Percentiles rank a stretch among this genome's conserved stretches.
Evolutionary conservation across 1,284 basidiomycete genomes (phyloP).

Genomic region (Cystobasidiaceae sp.): DNA sequence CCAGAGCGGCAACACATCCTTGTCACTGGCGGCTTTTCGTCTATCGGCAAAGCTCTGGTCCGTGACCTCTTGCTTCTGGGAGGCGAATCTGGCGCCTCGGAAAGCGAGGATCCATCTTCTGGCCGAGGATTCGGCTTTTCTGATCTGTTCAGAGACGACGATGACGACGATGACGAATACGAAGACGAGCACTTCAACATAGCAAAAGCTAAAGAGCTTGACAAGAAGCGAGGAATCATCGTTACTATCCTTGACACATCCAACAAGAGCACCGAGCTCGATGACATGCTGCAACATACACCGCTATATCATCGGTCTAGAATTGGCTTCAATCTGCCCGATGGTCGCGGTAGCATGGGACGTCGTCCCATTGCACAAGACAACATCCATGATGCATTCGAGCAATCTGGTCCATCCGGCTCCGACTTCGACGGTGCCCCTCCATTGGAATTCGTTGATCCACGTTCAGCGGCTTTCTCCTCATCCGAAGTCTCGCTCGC

Average conservation of each 20-base stretch:
- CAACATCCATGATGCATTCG: not conserved
- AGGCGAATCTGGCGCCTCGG: slow-evolving; percentile 6
- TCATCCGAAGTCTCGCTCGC: slow-evolving; percentile 36
- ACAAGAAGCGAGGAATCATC: slow-evolving; percentile 10
- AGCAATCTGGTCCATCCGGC: not conserved
- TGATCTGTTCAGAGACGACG: not conserved
- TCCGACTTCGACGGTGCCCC: slow-evolving; percentile 10
- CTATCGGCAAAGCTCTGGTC: slow-evolving; percentile 38
- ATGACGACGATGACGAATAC: slow-evolving; percentile 6
- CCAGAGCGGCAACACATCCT: slow-evolving; percentile 38
- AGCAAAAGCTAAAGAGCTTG: not conserved
- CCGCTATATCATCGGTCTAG: slow-evolving; percentile 35
- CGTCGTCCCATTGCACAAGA: not conserved
- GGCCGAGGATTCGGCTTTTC: not conserved
- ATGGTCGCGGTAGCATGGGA: not conserved
- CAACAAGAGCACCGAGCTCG: slow-evolving; percentile 37
- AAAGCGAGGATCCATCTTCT: not conserved
- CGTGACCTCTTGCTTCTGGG: slow-evolving; percentile 37
- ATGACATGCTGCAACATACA: slow-evolving; percentile 38
- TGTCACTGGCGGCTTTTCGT: slow-evolving; percentile 41
- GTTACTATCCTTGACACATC: slow-evolving; percentile 32
- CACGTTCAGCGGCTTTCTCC: slow-evolving; percentile 39
- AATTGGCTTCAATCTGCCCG: slow-evolving; percentile 25
- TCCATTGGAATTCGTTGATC: slow-evolving; percentile 39
- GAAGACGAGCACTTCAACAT: not conserved